phyloP scores from a whole-genome alignment of 768 basidiomycete genomes.

The Auriscalpium microsporum region DNA sequence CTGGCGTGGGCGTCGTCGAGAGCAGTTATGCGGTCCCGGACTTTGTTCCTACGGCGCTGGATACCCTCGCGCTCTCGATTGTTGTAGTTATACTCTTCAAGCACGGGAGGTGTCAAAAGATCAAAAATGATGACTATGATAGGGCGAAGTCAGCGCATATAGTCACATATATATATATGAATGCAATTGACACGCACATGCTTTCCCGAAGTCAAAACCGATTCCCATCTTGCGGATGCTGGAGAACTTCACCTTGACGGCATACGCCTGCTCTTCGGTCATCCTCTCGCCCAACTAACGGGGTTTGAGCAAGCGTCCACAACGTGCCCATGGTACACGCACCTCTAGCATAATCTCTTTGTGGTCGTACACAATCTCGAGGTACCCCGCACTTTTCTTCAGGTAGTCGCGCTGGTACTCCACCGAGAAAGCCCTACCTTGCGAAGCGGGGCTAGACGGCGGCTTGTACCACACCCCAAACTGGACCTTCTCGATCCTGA shows the following conservation, averaged over 20 bases:
- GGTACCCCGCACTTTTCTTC: constrained; percentile 37
- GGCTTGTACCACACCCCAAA: constrained; percentile 51
- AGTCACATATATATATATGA: neutral
- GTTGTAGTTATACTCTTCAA: constrained; percentile 55
- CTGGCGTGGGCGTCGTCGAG: constrained; percentile 49
- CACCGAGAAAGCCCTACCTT: constrained; percentile 42
- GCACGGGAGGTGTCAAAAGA: constrained; percentile 40
- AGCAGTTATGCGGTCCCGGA: constrained; percentile 48
- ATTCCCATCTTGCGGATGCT: constrained; percentile 11
- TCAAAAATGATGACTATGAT: constrained; percentile 10
- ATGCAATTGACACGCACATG: neutral
- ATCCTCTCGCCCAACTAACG: constrained; percentile 7
- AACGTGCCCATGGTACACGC: constrained; percentile 8
- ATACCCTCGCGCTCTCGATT: constrained; percentile 33
- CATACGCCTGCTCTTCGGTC: constrained; percentile 3
- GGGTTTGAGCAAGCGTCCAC: neutral
- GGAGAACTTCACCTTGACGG: constrained; percentile 7
- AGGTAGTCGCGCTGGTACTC: constrained; percentile 57
- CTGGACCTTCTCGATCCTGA: constrained; percentile 57
- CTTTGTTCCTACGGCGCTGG: constrained; percentile 33
- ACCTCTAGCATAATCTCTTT: constrained; percentile 59
- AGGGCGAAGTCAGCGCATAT: neutral
- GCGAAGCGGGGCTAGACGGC: constrained; percentile 12
- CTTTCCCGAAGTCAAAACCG: constrained; percentile 1
- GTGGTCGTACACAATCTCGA: constrained; percentile 61